Evolutionary conservation across 2,329 filamentous ascomycete species (phyloP).

Genomic region (Aspergillus felis): DNA sequence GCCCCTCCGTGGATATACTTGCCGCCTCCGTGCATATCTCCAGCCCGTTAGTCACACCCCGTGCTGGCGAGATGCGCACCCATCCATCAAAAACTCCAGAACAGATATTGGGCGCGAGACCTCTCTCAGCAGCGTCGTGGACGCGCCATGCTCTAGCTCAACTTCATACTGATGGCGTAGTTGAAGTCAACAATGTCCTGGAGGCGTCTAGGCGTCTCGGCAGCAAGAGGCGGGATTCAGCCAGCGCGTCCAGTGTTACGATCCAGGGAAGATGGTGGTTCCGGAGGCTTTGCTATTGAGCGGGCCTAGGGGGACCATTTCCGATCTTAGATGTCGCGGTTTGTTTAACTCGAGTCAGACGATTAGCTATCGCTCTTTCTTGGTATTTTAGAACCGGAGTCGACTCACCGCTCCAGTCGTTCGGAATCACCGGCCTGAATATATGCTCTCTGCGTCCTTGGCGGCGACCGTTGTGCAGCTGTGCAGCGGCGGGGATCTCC

Average conservation of each 20-base stretch:
- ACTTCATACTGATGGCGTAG: constrained; percentile 22
- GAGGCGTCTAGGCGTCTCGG: constrained; percentile 17
- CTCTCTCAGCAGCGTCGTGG: constrained; percentile 9
- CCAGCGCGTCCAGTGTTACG: constrained; percentile 57
- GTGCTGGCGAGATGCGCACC: constrained; percentile 26
- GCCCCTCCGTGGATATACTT: constrained; percentile 18
- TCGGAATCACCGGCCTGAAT: constrained; percentile 59
- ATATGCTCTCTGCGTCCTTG: constrained; percentile 55
- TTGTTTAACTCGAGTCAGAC: constrained; percentile 3
- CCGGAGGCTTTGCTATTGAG: constrained; percentile 60
- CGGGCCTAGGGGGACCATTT: constrained; percentile 53
- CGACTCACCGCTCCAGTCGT: constrained; percentile 51
- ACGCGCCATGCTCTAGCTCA: constrained; percentile 10
- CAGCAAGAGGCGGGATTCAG: constrained; percentile 11
- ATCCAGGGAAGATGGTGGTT: constrained; percentile 60
- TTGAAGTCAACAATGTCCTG: constrained; percentile 13
- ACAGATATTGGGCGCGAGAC: constrained; percentile 18
- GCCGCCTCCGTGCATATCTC: constrained; percentile 33
- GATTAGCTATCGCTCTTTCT: too few species aligned
- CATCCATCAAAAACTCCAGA: constrained; percentile 30
- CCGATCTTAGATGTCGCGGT: constrained; percentile 51
- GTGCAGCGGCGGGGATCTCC: constrained; percentile 36
- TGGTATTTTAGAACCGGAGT: not conserved
- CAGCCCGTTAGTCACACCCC: constrained; percentile 25
- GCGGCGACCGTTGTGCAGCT: constrained; percentile 24